These are phyloP conservation scores for Elongisporangium prolatum DNA, from an alignment of 352 stramenopile genomes.

Conservation along the genomic window DNA sequence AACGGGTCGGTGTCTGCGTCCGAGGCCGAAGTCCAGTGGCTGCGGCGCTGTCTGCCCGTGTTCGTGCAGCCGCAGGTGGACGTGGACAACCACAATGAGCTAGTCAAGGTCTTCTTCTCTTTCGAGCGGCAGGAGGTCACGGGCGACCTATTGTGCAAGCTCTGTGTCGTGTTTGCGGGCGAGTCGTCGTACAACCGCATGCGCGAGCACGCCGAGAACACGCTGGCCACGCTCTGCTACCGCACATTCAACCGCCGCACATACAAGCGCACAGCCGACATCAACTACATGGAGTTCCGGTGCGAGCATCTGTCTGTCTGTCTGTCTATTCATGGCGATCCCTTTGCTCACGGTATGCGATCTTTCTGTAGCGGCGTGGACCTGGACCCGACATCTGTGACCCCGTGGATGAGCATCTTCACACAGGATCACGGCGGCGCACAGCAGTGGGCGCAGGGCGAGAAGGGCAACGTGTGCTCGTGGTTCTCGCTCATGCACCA, in stretches of 20 bases:
- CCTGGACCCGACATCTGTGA: conserved; percentile 28
- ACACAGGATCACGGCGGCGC: conserved; percentile 70
- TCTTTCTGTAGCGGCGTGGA: conserved; percentile 48
- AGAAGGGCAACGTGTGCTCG: conserved; percentile 73
- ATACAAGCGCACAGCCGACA: conserved; percentile 86
- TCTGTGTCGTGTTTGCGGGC: conserved; percentile 79
- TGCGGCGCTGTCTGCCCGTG: conserved; percentile 74
- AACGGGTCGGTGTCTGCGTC: conserved; percentile 13
- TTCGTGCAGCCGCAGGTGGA: conserved; percentile 83
- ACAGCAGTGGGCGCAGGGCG: conserved; percentile 79
- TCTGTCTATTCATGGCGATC: neutral
- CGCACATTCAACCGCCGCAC: conserved; percentile 82
- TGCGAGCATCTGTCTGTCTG: conserved; percentile 17
- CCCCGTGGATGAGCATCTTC: conserved; percentile 64
- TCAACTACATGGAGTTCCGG: conserved; percentile 88
- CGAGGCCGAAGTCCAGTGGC: conserved; percentile 59
- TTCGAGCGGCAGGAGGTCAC: conserved; percentile 64
- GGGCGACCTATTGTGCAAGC: conserved; percentile 55
- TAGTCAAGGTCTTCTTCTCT: conserved; percentile 80
- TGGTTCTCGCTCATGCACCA: conserved; percentile 91
- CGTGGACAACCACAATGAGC: conserved; percentile 73
- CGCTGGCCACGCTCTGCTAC: conserved; percentile 71
- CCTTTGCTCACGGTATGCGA: neutral
- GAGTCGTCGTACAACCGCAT: conserved; percentile 85
- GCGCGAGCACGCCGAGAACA: conserved; percentile 68